A percentile compares a stretch with the other conserved stretches of the same genome.
phyloP scores from a whole-genome alignment of 1,284 basidiomycete genomes.

The Acaromyces ingoldii region DNA sequence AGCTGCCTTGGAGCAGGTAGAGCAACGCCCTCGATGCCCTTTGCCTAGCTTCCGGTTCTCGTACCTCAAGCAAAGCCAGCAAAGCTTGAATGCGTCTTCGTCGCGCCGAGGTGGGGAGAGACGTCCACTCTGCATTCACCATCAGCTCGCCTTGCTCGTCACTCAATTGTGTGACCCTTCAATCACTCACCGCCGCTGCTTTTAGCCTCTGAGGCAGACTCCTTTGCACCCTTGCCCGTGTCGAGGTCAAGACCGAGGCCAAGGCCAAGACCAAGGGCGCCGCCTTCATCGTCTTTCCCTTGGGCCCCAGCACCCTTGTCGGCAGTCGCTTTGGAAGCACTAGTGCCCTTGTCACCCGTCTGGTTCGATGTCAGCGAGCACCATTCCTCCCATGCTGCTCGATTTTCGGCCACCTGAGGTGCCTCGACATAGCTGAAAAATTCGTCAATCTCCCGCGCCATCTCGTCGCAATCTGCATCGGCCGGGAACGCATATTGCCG shows the following conservation, averaged over 20 bases:
- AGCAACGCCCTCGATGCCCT: constrained; percentile 36
- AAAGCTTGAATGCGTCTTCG: constrained; percentile 35
- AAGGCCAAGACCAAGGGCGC: constrained; percentile 30
- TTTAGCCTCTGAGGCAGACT: too few relatives aligned
- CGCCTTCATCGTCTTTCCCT: not conserved
- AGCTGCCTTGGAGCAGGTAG: constrained; percentile 64
- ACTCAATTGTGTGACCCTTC: not conserved
- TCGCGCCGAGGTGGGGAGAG: constrained; percentile 30
- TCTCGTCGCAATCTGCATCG: constrained; percentile 74
- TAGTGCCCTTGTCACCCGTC: not conserved
- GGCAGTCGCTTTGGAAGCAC: not conserved
- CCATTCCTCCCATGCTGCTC: constrained; percentile 74
- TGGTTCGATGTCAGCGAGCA: constrained; percentile 15
- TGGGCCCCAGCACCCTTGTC: not conserved
- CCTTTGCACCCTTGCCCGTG: too few relatives aligned
- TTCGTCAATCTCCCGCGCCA: constrained; percentile 93
- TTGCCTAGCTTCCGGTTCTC: constrained; percentile 37
- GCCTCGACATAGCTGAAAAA: constrained; percentile 98
- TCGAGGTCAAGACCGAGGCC: too few relatives aligned
- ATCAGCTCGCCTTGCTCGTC: not conserved
- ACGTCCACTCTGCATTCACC: constrained; percentile 24
- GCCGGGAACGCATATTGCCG: constrained; percentile 36
- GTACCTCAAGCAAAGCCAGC: constrained; percentile 37
- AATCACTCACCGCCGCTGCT: too few relatives aligned
- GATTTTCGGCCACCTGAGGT: constrained; percentile 79